Percentiles rank a stretch among this genome's conserved stretches.
These are phyloP conservation scores for Pseudogymnoascus destructans DNA, from an alignment of 2,329 filamentous ascomycete species.

Conservation along the genomic window DNA sequence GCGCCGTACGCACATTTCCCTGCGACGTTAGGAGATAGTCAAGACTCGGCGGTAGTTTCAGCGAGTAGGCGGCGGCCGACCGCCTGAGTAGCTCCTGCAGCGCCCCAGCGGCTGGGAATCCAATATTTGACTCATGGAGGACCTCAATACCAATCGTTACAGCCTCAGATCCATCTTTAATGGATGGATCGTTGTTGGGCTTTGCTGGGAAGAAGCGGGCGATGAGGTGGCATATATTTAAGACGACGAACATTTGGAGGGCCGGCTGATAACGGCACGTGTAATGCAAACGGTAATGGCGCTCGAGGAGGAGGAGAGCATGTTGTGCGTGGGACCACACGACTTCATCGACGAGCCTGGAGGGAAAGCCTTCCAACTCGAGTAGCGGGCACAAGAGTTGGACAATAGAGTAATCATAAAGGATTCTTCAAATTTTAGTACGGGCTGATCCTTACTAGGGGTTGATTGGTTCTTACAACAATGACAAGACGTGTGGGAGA, in stretches of 20 bases:
- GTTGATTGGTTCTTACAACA: conserved; percentile 22
- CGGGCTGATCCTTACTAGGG: not conserved
- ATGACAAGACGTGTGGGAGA: conserved; percentile 25
- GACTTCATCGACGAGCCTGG: conserved; percentile 18
- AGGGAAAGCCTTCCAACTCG: conserved; percentile 20
- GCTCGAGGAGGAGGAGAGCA: conserved; percentile 24
- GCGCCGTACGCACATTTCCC: conserved; percentile 4
- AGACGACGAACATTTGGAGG: conserved; percentile 25
- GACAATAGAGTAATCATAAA: conserved; percentile 22
- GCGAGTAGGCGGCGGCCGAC: conserved; percentile 18
- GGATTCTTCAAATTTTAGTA: conserved; percentile 21
- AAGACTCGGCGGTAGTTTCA: conserved; percentile 18
- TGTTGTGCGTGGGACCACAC: conserved; percentile 24
- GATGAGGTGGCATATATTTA: conserved; percentile 24
- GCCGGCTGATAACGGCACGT: conserved; percentile 25
- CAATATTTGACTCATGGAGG: conserved; percentile 20
- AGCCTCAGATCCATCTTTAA: conserved; percentile 20
- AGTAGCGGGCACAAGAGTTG: conserved; percentile 25
- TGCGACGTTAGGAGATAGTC: conserved; percentile 12
- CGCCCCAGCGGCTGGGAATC: conserved; percentile 24
- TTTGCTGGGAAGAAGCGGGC: conserved; percentile 22
- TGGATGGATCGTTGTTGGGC: conserved; percentile 13
- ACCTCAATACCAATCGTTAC: conserved; percentile 22
- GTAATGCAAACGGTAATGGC: conserved; percentile 22
- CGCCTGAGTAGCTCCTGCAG: conserved; percentile 24